These are phyloP conservation scores for Meira nashicola DNA, from an alignment of 1,284 basidiomycete species.

Conservation along the genomic window DNA sequence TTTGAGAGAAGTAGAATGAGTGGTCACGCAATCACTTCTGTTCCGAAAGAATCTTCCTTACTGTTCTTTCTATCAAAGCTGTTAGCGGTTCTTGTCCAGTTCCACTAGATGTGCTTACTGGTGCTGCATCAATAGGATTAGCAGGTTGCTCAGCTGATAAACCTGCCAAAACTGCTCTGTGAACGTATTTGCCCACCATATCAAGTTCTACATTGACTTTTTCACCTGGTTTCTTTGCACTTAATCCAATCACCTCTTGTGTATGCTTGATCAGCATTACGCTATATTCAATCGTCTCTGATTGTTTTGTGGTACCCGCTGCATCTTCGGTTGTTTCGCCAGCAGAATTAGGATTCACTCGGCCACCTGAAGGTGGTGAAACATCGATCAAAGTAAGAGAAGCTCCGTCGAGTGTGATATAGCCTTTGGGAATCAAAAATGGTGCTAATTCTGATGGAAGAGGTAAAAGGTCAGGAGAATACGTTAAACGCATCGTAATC, in stretches of 20 bases:
- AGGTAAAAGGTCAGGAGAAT: constrained; percentile 54
- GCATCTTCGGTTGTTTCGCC: constrained; percentile 11
- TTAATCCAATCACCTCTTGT: constrained; percentile 48
- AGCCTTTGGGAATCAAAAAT: constrained; percentile 93
- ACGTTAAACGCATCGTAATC: constrained; percentile 66
- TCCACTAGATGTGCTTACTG: constrained; percentile 12
- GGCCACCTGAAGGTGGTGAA: constrained; percentile 39
- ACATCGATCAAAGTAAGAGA: constrained; percentile 86
- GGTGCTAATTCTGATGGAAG: constrained; percentile 67
- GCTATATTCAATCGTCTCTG: constrained; percentile 47
- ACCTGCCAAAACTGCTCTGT: constrained; percentile 35
- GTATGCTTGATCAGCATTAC: constrained; percentile 53
- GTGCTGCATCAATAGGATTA: constrained; percentile 23
- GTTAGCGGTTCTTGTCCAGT: constrained; percentile 4
- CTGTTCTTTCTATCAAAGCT: constrained; percentile 8
- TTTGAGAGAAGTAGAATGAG: too few relatives aligned
- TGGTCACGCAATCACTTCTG: not conserved
- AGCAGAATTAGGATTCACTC: not conserved
- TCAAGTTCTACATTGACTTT: constrained; percentile 50
- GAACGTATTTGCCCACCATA: constrained; percentile 52
- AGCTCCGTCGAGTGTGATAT: constrained; percentile 88
- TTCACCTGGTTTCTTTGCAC: constrained; percentile 44
- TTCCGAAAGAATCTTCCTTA: constrained; percentile 7
- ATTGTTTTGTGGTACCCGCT: constrained; percentile 12
- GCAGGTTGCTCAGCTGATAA: not conserved